Base-by-base conservation (phyloP, 1,139 yeast species). In the Entelexis paramagnoliae region DNA sequence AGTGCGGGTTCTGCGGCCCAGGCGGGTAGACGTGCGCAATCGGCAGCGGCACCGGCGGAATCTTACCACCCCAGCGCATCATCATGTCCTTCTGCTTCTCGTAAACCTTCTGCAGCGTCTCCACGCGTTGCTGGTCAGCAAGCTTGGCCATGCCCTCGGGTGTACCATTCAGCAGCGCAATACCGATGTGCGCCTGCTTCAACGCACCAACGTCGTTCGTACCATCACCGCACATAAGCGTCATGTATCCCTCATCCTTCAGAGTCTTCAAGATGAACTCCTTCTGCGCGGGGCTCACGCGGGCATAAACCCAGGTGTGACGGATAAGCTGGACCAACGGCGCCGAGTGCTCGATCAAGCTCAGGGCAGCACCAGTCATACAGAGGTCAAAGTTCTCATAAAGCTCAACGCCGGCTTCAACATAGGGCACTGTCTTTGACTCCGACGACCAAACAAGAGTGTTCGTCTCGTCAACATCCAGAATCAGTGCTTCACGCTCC, bases 161-260 rank as follows among this genome's bases (percentile, higher is more conserved):
- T 53, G 98, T 88, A 72, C 97, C 99, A 64, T 93, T 93, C 66
- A 93, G 76, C 60, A 91, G 73, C 16, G 99, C 99, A 65, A 91
- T 89, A 73, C 98, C 98, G 65, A 91, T 83, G 64, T 91, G 96
- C 9, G 99, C 97, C 72, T 91, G 97, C 68, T 91, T 93, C 70
- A 91, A 78, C 51, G 99, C 99, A 68, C 99, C 99, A 52, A 91
- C 98, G 74, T 91, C 99, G 67, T 91, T 91, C 33, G 99, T 91
- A 71, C 99, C 99, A 71, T 91, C 99, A 74, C 99, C 99, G 72
- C 98, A 91, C 99, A 91, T 91, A 62, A 93, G 77, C 33, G 98
- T 91, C 64, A 79, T 83, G 69, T 89, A 91, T 33, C 96, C 97
- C 66, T 88, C 79, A 55, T 80, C 83, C 68, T 91, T 91, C 66